These are phyloP conservation scores for Pyrenochaeta sp. DNA, from an alignment of 2,329 filamentous ascomycete species.

Conservation along the genomic window DNA sequence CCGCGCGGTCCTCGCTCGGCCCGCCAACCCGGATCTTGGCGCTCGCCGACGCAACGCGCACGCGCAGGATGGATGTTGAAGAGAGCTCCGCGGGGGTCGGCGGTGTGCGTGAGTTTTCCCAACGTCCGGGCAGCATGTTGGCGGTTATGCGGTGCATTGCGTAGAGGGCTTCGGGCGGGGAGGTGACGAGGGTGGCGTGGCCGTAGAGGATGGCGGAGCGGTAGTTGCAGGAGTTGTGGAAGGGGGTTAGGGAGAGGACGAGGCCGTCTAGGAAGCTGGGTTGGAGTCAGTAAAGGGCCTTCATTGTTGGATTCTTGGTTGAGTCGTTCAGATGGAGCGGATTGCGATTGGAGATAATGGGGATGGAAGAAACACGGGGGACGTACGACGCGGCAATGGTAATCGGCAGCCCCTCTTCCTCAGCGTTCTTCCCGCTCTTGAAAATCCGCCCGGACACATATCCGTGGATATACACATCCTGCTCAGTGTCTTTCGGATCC, in stretches of 20 bases:
- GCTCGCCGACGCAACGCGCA: constrained; percentile 36
- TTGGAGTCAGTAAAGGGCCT: neutral
- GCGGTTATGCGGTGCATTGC: constrained; percentile 44
- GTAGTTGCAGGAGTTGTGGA: constrained; percentile 49
- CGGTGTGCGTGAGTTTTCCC: constrained; percentile 39
- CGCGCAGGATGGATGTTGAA: constrained; percentile 36
- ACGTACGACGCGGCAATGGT: constrained; percentile 46
- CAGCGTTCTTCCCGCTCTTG: constrained; percentile 14
- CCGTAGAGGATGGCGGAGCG: constrained; percentile 40
- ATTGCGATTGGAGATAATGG: neutral
- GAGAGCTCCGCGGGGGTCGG: constrained; percentile 38
- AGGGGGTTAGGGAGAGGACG: constrained; percentile 43
- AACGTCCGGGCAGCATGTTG: constrained; percentile 41
- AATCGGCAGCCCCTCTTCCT: constrained; percentile 40
- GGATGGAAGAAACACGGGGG: no score
- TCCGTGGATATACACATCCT: constrained; percentile 46
- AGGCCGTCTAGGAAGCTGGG: constrained; percentile 41
- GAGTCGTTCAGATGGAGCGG: no score
- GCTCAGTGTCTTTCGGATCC: constrained; percentile 61
- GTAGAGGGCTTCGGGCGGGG: constrained; percentile 31
- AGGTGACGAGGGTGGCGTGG: constrained; percentile 33
- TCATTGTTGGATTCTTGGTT: no score
- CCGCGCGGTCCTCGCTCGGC: constrained; percentile 42
- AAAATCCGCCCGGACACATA: constrained; percentile 68
- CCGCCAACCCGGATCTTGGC: constrained; percentile 45